These are phyloP conservation scores for Boletus subparvulus DNA, from an alignment of 768 basidiomycete genomes.

Conservation along the genomic window DNA sequence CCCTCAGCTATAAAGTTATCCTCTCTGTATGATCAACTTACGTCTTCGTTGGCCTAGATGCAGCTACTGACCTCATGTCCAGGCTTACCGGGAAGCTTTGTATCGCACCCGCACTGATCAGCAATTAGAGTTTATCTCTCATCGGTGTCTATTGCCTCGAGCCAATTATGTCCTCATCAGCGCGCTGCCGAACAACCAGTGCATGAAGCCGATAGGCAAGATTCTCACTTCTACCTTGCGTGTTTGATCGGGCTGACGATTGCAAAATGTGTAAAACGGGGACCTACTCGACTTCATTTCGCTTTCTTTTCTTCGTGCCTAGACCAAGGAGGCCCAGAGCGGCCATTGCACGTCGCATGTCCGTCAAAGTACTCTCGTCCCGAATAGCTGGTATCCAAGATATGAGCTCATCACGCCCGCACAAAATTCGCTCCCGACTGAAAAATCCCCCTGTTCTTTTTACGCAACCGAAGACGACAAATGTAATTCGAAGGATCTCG, in stretches of 20 bases:
- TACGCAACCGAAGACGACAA: background rate
- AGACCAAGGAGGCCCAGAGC: background rate
- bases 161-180: background rate
- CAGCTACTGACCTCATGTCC: background rate
- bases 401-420: background rate
- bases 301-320: background rate
- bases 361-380: background rate
- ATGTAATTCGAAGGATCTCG: background rate
- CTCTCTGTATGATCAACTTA: background rate
- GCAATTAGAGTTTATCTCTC: background rate
- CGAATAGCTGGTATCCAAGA: background rate
- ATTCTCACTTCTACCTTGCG: background rate
- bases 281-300: background rate
- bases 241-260: background rate
- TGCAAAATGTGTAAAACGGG: background rate
- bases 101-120: background rate
- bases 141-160: background rate
- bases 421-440: constrained; percentile 7
- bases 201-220: background rate
- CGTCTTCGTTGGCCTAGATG: background rate
- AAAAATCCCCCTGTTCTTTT: background rate
- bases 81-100: background rate
- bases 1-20: background rate
- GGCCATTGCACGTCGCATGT: background rate
- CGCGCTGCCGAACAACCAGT: background rate